Evolutionary conservation across 495 filamentous ascomycete species (phyloP), one percentile per base, ranked within the genome.

Genomic region (Poronia punctata): DNA sequence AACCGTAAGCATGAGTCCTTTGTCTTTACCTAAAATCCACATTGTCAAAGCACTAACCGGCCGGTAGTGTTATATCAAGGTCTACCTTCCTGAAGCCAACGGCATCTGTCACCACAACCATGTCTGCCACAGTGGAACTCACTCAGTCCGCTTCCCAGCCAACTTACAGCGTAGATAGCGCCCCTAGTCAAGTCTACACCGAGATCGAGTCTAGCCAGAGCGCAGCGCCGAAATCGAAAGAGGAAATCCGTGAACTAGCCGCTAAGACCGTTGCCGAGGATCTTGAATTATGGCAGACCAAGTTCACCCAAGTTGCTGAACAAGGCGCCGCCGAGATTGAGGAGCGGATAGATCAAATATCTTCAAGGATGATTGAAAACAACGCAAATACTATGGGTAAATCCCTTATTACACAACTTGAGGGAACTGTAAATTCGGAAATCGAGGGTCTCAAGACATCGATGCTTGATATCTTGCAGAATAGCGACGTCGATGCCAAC

Each of bases 241-340:
- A 69, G 25, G 67, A 72, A 21, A 46, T 56, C 2, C 64, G 68
- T n/a, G 63, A 66, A 21, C 58, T 49, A 1, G 66, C 75, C 3
- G 77, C 79, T 6, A 75, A 82, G 50, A 80, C 78, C 24, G 80
- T 95, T 38, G 72, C 79, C 6, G 75, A 79, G 11, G 93, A 97
- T 59, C 72, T 99, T 25, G 64, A 75, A 33, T 66, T 71, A 25
- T 97, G 89, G 88, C 80, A 94, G 59, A 72, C 76, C 27, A 87
- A 92, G 49, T 97, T 96, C 59, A 71, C 82, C 16, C 77, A 78
- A 40, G 86, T 86, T 6, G 84, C 83, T 15, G 81, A 89, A 33
- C 84, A 88, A 52, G 88, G 86, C 6, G 71, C 84, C 20, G 70
- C 72, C 19, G 83, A 94, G 46, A 88, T 99, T 41, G 79, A 88